Evolutionary conservation across 192 early-diverging fungal species (phyloP), one percentile per base, ranked within the genome.

Genomic region (Ramicandelaber brevisporus): DNA sequence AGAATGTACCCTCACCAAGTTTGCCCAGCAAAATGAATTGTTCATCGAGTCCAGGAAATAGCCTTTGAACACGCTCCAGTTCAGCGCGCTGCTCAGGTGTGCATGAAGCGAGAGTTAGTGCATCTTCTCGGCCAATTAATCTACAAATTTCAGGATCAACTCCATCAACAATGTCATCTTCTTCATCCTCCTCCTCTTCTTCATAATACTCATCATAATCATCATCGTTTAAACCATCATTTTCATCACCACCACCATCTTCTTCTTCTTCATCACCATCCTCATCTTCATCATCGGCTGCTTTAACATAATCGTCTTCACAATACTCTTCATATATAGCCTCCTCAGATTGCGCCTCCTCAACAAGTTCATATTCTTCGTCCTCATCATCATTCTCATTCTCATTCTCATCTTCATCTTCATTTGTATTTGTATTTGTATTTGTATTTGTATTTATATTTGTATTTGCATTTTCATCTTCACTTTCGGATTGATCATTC

Each of bases 1-100:
- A 78, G 39, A 89, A 95, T 0, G 85, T 89, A 7, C 88, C 80
- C 49, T 82, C 76, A 15, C 80, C 81, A 44, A 82, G 83, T 43
- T 73, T 82, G 21, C 63, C 63, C 7, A 82, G 28, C 9, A 84
- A 45, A 16, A 53, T 52, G 38, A 71, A 87, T 17, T 69, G 60
- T 3, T 56, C 44, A 13, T 43, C 27, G 0, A 83, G 37, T 0
- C 54, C 52, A 1, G 61, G 62, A 17, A 69, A 72, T 11, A 39
- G 29, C 12, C 36, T 20, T 38, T 72, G 44, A 42, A 83, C 38
- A 25, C 72, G 66, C 14, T 54, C 36, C 5, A 81, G 70, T 29
- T 76, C 70, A 22, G 65, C 62, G 17, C 21, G 25, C 3, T 38
- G 40, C 13, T 60, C 57, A 4, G 48, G 30, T 3, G 38, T 29